phyloP scores from a whole-genome alignment of 495 filamentous ascomycete genomes.

The Xylaria venustula region DNA sequence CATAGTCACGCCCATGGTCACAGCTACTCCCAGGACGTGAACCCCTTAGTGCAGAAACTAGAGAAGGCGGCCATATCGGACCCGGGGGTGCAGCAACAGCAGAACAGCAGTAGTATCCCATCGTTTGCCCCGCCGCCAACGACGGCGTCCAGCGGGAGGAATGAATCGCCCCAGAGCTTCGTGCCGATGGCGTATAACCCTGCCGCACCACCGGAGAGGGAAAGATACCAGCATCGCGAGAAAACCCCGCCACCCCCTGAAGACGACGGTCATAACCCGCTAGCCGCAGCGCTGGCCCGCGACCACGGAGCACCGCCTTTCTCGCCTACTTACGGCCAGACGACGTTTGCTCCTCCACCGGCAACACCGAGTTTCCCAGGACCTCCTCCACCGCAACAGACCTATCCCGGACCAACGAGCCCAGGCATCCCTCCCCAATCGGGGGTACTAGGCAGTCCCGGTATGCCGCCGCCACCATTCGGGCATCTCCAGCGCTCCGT shows the following conservation, averaged over 20 bases:
- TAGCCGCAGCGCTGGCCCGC: constrained; percentile 64
- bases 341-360: constrained; percentile 31
- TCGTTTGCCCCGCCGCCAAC: constrained; percentile 42
- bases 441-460: constrained; percentile 33
- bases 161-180: constrained; percentile 45
- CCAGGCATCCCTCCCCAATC: constrained; percentile 18
- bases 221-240: constrained; percentile 78
- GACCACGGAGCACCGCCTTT: constrained; percentile 58
- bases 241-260: constrained; percentile 82
- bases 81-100: constrained; percentile 43
- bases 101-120: constrained; percentile 19
- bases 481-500: constrained; percentile 37
- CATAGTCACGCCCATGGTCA: constrained; percentile 31
- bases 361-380: constrained; percentile 36
- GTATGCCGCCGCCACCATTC: constrained; percentile 35
- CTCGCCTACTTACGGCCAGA: constrained; percentile 42
- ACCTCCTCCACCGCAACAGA: constrained; percentile 37
- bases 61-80: constrained; percentile 71
- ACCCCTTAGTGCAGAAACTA: constrained; percentile 78
- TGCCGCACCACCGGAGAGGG: constrained; percentile 80
- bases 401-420: constrained; percentile 15
- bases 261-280: constrained; percentile 66
- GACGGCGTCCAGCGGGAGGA: constrained; percentile 24
- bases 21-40: constrained; percentile 52
- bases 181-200: constrained; percentile 90